A percentile compares a stretch with the other conserved stretches of the same genome.
Evolutionary conservation across 164 flowering plant species (phyloP).

Genomic region (Liriodendron chinense): DNA sequence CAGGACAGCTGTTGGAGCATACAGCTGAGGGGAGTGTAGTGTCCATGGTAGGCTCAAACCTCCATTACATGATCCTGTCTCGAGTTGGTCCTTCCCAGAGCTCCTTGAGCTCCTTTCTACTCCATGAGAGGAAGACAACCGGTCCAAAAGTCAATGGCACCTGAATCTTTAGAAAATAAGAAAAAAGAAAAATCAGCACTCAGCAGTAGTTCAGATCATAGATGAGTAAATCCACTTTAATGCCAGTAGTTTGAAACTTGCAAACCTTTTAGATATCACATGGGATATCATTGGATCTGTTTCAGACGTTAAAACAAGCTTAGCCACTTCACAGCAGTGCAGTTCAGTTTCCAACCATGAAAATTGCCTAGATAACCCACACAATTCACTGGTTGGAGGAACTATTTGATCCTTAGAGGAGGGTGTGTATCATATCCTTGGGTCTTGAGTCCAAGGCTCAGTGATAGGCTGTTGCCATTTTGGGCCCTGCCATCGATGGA

Average conservation of each 20-base stretch:
- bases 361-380: neutral
- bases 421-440: no score
- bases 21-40: neutral
- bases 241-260: neutral
- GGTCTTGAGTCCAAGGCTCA: no score
- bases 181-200: neutral
- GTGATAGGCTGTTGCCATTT: no score
- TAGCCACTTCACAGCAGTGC: neutral
- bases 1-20: neutral
- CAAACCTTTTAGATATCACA: no score
- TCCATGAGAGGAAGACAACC: constrained; percentile 65
- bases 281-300: no score
- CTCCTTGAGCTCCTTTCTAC: constrained; percentile 61
- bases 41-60: constrained; percentile 29
- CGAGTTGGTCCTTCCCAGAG: constrained; percentile 74
- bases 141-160: constrained; percentile 93
- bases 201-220: neutral
- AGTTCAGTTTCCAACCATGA: neutral
- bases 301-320: no score
- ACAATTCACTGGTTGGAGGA: neutral
- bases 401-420: no score
- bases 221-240: neutral
- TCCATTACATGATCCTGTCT: constrained; percentile 55
- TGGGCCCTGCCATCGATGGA: no score
- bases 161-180: constrained; percentile 27